Evolutionary conservation across 768 basidiomycete genomes (phyloP).

Genomic region (Lactifluus piperatus): DNA sequence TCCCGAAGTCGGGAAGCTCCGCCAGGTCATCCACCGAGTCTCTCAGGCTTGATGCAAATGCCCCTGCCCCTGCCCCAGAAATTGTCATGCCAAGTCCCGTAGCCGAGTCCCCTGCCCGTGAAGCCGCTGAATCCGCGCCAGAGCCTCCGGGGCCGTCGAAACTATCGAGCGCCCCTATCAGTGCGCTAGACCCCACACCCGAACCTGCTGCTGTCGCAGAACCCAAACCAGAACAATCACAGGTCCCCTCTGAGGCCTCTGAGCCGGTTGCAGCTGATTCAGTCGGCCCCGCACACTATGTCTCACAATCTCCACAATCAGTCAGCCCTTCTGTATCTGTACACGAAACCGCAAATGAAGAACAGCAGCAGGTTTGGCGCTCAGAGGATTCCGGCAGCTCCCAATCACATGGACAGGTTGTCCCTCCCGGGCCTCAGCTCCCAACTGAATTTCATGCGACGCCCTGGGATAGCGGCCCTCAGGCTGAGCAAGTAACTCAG

Average conservation of each 20-base stretch:
- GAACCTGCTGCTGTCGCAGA: slow-evolving; percentile 1
- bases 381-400: slow-evolving; percentile 14
- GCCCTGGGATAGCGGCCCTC: slow-evolving; percentile 5
- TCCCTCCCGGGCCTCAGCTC: slow-evolving; percentile 5
- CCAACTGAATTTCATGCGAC: background rate
- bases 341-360: slow-evolving; percentile 9
- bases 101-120: slow-evolving; percentile 57
- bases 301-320: slow-evolving; percentile 20
- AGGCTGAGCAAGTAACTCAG: background rate
- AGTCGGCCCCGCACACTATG: slow-evolving; percentile 14
- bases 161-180: slow-evolving; percentile 19
- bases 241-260: background rate
- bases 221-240: background rate
- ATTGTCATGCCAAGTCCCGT: slow-evolving; percentile 50
- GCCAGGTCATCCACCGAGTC: slow-evolving; percentile 18
- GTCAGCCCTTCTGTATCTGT: slow-evolving; percentile 17
- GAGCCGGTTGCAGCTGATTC: background rate
- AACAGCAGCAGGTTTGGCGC: slow-evolving; percentile 17
- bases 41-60: slow-evolving; percentile 30
- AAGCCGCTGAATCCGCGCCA: slow-evolving; percentile 33
- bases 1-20: slow-evolving; percentile 9
- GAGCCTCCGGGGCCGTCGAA: slow-evolving; percentile 23
- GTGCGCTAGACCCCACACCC: slow-evolving; percentile 2
- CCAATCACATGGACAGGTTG: slow-evolving; percentile 11
- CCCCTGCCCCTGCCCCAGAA: slow-evolving; percentile 25